phyloP scores from a whole-genome alignment of 805 yeast species.

The Hanseniaspora valbyensis region DNA sequence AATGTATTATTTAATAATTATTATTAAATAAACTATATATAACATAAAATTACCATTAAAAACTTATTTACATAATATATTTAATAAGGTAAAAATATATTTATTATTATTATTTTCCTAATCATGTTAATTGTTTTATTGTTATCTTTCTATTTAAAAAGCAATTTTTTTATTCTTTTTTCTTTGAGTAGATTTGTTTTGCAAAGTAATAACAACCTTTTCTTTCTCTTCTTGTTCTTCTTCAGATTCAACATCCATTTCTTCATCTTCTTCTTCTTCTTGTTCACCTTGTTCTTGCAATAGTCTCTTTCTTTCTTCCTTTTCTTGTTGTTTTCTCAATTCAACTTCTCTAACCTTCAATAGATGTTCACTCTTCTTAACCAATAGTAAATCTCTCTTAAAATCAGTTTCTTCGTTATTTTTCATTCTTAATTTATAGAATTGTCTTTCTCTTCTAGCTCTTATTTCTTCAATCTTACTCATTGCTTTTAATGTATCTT shows the following conservation, averaged over 20 bases:
- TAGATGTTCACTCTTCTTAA: conserved; percentile 78
- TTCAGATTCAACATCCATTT: conserved; percentile 20
- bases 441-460: conserved; percentile 91
- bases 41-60: too few relatives aligned
- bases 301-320: conserved; percentile 48
- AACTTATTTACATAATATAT: too few relatives aligned
- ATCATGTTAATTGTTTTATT: background rate
- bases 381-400: conserved; percentile 76
- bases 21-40: too few relatives aligned
- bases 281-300: conserved; percentile 35
- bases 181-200: conserved; percentile 28
- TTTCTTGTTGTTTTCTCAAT: conserved; percentile 63
- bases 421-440: conserved; percentile 98
- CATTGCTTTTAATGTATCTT: conserved; percentile 92
- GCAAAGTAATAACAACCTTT: conserved; percentile 46
- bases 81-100: background rate
- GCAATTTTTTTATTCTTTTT: conserved; percentile 37
- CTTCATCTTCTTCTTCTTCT: conserved; percentile 36
- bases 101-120: background rate
- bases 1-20: too few relatives aligned
- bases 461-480: conserved; percentile 91
- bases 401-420: conserved; percentile 85
- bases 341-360: conserved; percentile 90
- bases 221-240: conserved; percentile 38
- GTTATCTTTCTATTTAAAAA: conserved; percentile 19